A percentile compares a stretch with the other conserved stretches of the same genome.
Evolutionary conservation across 108 stramenopile species (phyloP).

Genomic region (Cyclostephanos invisitatus): DNA sequence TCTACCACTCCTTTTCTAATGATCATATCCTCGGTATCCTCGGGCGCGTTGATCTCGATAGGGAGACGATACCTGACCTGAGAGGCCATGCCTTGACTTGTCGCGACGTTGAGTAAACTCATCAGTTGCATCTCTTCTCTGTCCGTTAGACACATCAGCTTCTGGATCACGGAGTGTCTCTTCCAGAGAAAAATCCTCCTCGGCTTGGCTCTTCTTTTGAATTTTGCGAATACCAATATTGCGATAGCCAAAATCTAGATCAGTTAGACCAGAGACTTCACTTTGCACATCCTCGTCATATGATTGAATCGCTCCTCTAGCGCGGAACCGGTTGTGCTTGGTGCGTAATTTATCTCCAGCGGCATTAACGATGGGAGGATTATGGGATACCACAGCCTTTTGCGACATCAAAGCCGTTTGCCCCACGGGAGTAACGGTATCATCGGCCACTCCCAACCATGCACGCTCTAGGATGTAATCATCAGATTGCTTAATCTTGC

Average conservation of each 20-base stretch:
- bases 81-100: background rate
- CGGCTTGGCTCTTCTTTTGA: constrained; percentile 24
- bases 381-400: constrained; percentile 14
- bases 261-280: constrained; percentile 32
- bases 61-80: background rate
- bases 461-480: constrained; percentile 65
- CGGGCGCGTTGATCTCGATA: background rate
- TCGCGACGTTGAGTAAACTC: background rate
- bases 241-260: constrained; percentile 42
- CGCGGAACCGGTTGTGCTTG: constrained; percentile 10
- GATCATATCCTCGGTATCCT: too few relatives aligned
- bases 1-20: too few relatives aligned
- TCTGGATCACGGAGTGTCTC: constrained; percentile 33
- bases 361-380: constrained; percentile 6
- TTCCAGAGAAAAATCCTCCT: constrained; percentile 31
- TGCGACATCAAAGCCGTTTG: constrained; percentile 7
- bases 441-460: constrained; percentile 65
- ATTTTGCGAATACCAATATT: constrained; percentile 32
- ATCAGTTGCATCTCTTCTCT: background rate
- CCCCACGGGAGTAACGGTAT: constrained; percentile 18
- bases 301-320: constrained; percentile 17
- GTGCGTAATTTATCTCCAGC: constrained; percentile 8
- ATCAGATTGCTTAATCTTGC: constrained; percentile 53
- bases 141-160: constrained; percentile 6
- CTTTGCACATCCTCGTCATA: constrained; percentile 39